Evolutionary conservation across 2,329 filamentous ascomycete genomes (phyloP).

Genomic region (Epichloe bromicola): DNA sequence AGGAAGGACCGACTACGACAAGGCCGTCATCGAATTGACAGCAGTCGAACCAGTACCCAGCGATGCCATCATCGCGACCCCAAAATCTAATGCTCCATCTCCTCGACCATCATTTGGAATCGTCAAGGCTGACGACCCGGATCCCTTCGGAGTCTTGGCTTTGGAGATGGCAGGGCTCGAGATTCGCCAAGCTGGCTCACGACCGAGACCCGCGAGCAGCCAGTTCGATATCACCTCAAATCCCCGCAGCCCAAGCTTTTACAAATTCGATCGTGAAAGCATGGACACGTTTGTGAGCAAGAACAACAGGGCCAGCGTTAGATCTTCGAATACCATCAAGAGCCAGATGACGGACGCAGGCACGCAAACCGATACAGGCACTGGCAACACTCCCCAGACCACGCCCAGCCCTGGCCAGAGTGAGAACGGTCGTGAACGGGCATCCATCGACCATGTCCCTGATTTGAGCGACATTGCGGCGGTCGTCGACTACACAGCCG

Average conservation of each 20-base stretch:
- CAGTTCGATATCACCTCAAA: conserved; percentile 72
- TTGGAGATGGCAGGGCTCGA: conserved; percentile 83
- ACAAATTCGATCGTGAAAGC: conserved; percentile 50
- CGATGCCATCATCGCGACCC: conserved; percentile 48
- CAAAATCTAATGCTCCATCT: conserved; percentile 22
- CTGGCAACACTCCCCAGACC: conserved; percentile 37
- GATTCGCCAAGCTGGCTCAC: conserved; percentile 74
- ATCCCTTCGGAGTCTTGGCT: conserved; percentile 82
- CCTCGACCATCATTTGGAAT: conserved; percentile 55
- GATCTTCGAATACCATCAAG: conserved; percentile 56
- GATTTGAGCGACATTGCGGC: conserved; percentile 13
- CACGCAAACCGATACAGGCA: conserved; percentile 42
- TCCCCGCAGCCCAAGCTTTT: conserved; percentile 59
- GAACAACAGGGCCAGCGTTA: conserved; percentile 62
- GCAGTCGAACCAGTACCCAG: conserved; percentile 59
- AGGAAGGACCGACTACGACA: conserved; percentile 65
- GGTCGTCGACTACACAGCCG: conserved; percentile 47
- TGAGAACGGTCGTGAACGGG: conserved; percentile 34
- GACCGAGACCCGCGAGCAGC: conserved; percentile 56
- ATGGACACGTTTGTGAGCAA: conserved; percentile 47
- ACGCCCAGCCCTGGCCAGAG: conserved; percentile 41
- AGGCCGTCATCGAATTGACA: conserved; percentile 48
- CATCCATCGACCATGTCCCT: conserved; percentile 27
- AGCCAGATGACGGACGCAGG: conserved; percentile 58
- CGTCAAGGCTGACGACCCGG: conserved; percentile 67